phyloP scores from a whole-genome alignment of 306 rosid species.

The Inga oerstediana region DNA sequence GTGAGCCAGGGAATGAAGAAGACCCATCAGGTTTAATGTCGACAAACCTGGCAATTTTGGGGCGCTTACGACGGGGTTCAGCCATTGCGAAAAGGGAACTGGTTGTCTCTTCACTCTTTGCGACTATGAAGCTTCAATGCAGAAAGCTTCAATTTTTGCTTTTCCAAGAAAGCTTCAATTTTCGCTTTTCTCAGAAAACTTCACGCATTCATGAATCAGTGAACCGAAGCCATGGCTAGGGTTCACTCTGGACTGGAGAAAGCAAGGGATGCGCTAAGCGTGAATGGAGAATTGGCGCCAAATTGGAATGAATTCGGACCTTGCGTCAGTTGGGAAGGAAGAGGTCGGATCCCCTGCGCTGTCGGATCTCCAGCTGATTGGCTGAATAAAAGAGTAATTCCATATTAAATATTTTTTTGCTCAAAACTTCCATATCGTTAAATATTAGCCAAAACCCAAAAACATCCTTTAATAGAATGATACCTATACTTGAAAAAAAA shows the following conservation, averaged over 20 bases:
- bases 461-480: too few species aligned
- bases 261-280: background rate
- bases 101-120: background rate
- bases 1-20: background rate
- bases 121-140: background rate
- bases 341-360: background rate
- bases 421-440: too few species aligned
- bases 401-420: background rate
- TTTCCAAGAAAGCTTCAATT: background rate
- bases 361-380: background rate
- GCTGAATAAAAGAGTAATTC: background rate
- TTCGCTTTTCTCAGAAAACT: constrained; percentile 15
- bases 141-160: background rate
- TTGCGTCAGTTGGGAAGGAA: background rate
- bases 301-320: constrained; percentile 4
- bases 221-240: constrained; percentile 43
- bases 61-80: constrained; percentile 71
- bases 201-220: constrained; percentile 19
- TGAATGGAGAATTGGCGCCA: constrained; percentile 39
- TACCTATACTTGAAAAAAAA: too few species aligned
- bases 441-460: too few species aligned
- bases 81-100: constrained; percentile 49
- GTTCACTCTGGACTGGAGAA: constrained; percentile 25
- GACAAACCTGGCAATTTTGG: constrained; percentile 63
- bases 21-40: background rate